phyloP scores from a whole-genome alignment of 179 eudicot species.

The Drosera spatulata region DNA sequence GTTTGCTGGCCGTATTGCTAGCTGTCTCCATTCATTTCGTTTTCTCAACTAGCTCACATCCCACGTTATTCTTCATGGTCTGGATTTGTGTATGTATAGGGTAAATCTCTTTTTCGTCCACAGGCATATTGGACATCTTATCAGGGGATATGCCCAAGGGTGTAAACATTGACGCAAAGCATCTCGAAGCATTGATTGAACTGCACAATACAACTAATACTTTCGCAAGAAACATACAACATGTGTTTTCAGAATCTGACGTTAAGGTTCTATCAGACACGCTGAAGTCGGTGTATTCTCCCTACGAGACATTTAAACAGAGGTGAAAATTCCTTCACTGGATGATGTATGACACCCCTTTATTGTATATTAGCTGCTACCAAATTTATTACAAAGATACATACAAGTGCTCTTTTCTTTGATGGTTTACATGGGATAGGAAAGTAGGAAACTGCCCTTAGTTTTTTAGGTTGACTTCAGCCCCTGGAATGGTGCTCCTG shows the following conservation, averaged over 20 bases:
- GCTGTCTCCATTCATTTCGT: no score
- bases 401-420: not conserved
- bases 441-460: not conserved
- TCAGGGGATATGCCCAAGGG: slow-evolving; percentile 82
- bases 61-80: no score
- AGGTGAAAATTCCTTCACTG: slow-evolving; percentile 23
- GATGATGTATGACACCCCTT: not conserved
- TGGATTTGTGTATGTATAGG: no score
- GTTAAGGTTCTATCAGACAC: slow-evolving; percentile 52
- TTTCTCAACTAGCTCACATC: no score
- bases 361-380: not conserved
- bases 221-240: slow-evolving; percentile 89
- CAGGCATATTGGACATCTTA: slow-evolving; percentile 79
- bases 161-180: slow-evolving; percentile 64
- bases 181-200: slow-evolving; percentile 80
- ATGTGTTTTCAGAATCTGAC: slow-evolving; percentile 76
- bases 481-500: not conserved
- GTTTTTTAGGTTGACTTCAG: not conserved
- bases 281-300: slow-evolving; percentile 69
- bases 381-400: not conserved
- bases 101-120: slow-evolving; percentile 2
- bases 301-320: slow-evolving; percentile 78
- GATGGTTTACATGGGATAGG: not conserved
- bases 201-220: slow-evolving; percentile 77
- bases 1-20: no score